Conservation (phyloP, 2,329 filamentous ascomycete species). For the Fusarium hostae region DNA sequence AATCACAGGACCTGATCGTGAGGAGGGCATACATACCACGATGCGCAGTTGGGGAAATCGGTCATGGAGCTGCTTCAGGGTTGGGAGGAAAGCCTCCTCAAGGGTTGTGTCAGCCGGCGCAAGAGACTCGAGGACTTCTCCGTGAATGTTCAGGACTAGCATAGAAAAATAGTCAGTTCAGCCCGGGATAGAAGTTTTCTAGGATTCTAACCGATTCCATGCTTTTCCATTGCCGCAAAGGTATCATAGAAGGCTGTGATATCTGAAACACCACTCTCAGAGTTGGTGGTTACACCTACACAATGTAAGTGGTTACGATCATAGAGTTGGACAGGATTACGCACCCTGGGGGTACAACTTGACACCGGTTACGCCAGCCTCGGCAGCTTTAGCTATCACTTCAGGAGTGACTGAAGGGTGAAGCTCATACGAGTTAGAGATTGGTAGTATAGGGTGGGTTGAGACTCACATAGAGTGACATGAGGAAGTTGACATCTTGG, state of each 20-base stretch:
- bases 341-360: conserved; percentile 73
- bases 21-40: conserved; percentile 51
- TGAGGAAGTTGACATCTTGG: conserved; percentile 73
- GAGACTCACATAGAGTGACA: conserved; percentile 72
- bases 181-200: neutral
- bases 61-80: conserved; percentile 76
- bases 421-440: conserved; percentile 48
- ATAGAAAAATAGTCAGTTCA: conserved; percentile 2
- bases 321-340: neutral
- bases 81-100: conserved; percentile 78
- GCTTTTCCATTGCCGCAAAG: conserved; percentile 88
- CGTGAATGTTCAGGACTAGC: conserved; percentile 87
- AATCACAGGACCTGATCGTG: neutral
- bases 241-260: conserved; percentile 79
- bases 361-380: conserved; percentile 76
- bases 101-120: conserved; percentile 60
- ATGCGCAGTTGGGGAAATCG: conserved; percentile 79
- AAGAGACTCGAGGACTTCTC: conserved; percentile 72
- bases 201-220: conserved; percentile 64
- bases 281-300: conserved; percentile 72
- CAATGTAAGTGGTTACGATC: conserved; percentile 22
- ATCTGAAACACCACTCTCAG: conserved; percentile 74
- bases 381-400: conserved; percentile 77
- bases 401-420: conserved; percentile 73
- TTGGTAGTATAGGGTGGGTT: neutral